Evolutionary conservation across 2,329 filamentous ascomycete species (phyloP), one percentile per base, ranked within the genome.

Genomic region (Lasiodiplodia gonubiensis): DNA sequence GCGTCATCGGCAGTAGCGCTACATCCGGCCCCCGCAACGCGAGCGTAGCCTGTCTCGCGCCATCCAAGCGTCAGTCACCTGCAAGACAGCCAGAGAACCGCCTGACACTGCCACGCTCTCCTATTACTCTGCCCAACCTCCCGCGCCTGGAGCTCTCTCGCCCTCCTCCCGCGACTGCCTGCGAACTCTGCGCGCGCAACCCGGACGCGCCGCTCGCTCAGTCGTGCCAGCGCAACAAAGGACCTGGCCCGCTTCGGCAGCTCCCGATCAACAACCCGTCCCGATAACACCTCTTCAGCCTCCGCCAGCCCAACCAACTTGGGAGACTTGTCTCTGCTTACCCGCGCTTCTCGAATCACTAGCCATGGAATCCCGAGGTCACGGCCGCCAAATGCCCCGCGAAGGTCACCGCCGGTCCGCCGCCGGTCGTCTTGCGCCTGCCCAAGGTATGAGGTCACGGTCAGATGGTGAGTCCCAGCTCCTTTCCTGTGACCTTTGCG

Each of bases 101-200:
- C 53, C 53, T 66, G 64, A 66, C 64, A 27, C 64, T 35, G 64
- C 64, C 64, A 66, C 64, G 64, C 64, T 33, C 64, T 57, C 64
- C 42, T 57, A 55, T 66, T 48, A 48, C 52, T 66, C n/a, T 30
- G 53, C 33, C 52, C 42, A 21, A 30, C 33, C 52, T 33, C 49
- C 14, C 39, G 16, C 64, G 27, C 64, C 4, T 27, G 21, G 27
- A 48, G 18, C 39, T 14, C 42, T 6, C 14, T 14, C 63, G 18
- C 51, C 51, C 10, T 35, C 52, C 53, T 42, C 54, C 39, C 42
- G 42, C 52, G 21, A 49, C 53, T n/a, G 42, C 42, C 27, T 30
- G 54, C 37, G n/a, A 18, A 35, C 21, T 35, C 54, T 59, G 35
- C 25, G 54, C 54, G 54, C 54, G 46, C 59, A 37, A 6, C 1